Percentiles rank a stretch among this genome's conserved stretches.
Evolutionary conservation across 2,329 filamentous ascomycete genomes (phyloP).

Genomic region (Exutisphaerella laricina): DNA sequence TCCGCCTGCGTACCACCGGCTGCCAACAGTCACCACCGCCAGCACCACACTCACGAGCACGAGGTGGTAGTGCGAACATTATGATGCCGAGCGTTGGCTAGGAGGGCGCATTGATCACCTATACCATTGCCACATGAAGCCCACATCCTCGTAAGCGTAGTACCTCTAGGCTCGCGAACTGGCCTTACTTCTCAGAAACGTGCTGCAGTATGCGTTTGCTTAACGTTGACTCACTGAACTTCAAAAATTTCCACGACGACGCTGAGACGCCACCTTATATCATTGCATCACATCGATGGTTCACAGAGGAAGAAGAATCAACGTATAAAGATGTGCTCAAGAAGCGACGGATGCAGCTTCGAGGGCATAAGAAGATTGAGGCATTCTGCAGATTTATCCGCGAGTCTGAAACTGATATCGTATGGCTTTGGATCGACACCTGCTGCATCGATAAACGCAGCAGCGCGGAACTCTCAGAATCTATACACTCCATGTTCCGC

Average conservation of each 20-base stretch:
- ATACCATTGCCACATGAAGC: no score
- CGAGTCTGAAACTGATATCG: not conserved
- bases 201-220: conserved; percentile 13
- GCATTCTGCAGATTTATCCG: conserved; percentile 6
- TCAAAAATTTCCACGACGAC: conserved; percentile 3
- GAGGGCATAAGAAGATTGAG: conserved; percentile 8
- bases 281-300: conserved; percentile 14
- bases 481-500: conserved; percentile 19
- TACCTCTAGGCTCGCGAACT: no score
- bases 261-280: conserved; percentile 8
- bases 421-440: conserved; percentile 20
- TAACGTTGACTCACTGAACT: conserved; percentile 8
- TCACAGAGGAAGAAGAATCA: conserved; percentile 1
- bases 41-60: no score
- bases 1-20: no score
- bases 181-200: no score
- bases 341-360: not conserved
- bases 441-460: conserved; percentile 22
- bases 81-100: no score
- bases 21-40: no score
- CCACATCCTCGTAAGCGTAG: no score
- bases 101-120: no score
- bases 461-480: conserved; percentile 15
- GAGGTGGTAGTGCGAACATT: no score
- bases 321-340: conserved; percentile 8